These are phyloP conservation scores for Clarireedia sp. DNA, from an alignment of 2,329 filamentous ascomycete species.

Conservation along the genomic window DNA sequence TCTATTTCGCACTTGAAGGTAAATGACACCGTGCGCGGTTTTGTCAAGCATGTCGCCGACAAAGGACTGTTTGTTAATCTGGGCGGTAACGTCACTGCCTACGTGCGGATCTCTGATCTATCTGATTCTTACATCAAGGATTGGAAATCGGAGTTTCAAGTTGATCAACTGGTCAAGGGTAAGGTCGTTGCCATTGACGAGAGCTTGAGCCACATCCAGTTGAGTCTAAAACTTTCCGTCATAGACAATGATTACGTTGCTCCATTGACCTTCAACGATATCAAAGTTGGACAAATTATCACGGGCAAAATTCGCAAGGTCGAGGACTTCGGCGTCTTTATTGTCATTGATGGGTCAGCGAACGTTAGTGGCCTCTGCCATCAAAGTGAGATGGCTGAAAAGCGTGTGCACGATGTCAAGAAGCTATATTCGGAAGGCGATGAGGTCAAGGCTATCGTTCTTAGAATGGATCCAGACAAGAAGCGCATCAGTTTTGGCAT, in stretches of 20 bases:
- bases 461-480: slow-evolving; percentile 68
- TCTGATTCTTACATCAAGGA: slow-evolving; percentile 90
- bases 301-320: slow-evolving; percentile 91
- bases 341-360: slow-evolving; percentile 76
- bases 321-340: slow-evolving; percentile 90
- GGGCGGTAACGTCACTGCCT: slow-evolving; percentile 71
- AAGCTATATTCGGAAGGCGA: slow-evolving; percentile 89
- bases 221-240: slow-evolving; percentile 80
- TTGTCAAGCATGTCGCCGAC: slow-evolving; percentile 82
- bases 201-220: slow-evolving; percentile 63
- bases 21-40: slow-evolving; percentile 79
- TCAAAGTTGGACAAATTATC: slow-evolving; percentile 71
- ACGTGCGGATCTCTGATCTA: slow-evolving; percentile 79
- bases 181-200: slow-evolving; percentile 68
- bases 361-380: slow-evolving; percentile 94
- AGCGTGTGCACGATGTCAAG: slow-evolving; percentile 71
- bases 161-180: slow-evolving; percentile 85
- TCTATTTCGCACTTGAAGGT: slow-evolving; percentile 61
- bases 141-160: slow-evolving; percentile 83
- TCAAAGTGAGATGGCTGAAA: slow-evolving; percentile 83
- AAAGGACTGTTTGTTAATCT: slow-evolving; percentile 83
- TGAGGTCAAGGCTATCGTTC: slow-evolving; percentile 81
- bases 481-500: slow-evolving; percentile 81
- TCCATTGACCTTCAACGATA: slow-evolving; percentile 64
- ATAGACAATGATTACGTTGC: slow-evolving; percentile 73